phyloP scores from a whole-genome alignment of 768 basidiomycete genomes.

The Tricholoma furcatifolium region DNA sequence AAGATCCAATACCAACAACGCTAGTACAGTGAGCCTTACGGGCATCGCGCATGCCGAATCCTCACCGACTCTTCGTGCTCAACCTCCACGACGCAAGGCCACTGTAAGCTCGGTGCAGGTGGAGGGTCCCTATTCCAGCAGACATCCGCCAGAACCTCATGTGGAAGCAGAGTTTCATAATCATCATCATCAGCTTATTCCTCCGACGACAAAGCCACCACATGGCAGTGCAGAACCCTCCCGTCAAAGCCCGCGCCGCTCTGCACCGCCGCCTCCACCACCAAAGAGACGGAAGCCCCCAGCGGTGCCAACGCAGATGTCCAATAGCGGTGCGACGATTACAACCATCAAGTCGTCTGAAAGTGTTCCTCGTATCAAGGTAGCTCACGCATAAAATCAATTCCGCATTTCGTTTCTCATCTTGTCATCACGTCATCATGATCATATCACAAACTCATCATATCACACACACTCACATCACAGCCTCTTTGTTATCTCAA shows the following conservation, averaged over 20 bases:
- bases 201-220: constrained; percentile 5
- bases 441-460: constrained; percentile 10
- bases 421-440: not conserved
- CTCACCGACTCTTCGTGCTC: constrained; percentile 4
- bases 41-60: constrained; percentile 15
- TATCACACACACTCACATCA: too few relatives aligned
- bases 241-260: constrained; percentile 36
- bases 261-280: constrained; percentile 62
- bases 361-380: constrained; percentile 1
- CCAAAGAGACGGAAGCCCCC: constrained; percentile 71
- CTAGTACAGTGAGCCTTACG: constrained; percentile 36
- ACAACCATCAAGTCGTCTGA: constrained; percentile 55
- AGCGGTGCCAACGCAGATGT: constrained; percentile 55
- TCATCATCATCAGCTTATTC: constrained; percentile 15
- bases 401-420: not conserved
- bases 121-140: constrained; percentile 19
- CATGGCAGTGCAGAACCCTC: not conserved
- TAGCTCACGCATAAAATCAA: not conserved
- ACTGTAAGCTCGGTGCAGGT: constrained; percentile 23
- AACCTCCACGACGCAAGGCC: constrained; percentile 22
- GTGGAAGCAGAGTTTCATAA: constrained; percentile 13
- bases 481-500: too few relatives aligned
- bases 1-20: constrained; percentile 37
- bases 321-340: constrained; percentile 53
- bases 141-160: constrained; percentile 7